Base-by-base conservation (phyloP, 805 yeast genomes). In the Teunomyces atbi region DNA sequence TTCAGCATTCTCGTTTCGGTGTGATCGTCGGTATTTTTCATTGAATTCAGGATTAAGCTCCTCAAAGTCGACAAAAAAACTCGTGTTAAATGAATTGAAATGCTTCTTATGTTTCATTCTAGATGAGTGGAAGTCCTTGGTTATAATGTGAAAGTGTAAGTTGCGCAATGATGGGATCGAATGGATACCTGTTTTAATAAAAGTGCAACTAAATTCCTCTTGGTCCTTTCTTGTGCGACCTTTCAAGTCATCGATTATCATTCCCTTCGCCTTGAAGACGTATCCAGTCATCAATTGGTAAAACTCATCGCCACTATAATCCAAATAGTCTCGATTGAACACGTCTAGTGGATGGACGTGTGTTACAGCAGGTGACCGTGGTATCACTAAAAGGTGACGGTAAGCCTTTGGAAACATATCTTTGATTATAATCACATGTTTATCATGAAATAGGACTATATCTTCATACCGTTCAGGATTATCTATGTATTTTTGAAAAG, bases 81-180 rank as follows among this genome's bases (percentile, higher is more conserved):
- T 54, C 0, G 90, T 79, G 16, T 72, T 82, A 64, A 88, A 88
- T 3, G 90, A 82, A 57, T 83, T 83, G 61, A 80, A 87, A 61
- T 88, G 96, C 45, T 71, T 74, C 48, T 75, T 78, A 53, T 81
- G 69, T 60, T 86, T 87, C 66, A 87, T 46, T 20, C 69, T 56
- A 0, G 65, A 65, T 7, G 86, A 78, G 52, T 69, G 56, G 56
- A 84, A 76, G 61, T 88, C 96, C 41, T 66, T 69, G 0, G 90
- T 81, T 41, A 88, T 71, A 19, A 88, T 79, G 65, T 88, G 96
- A 15, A 88, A 67, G 57, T 88, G 96, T 38, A 87, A 55, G 59
- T 88, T 86, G 33, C 63, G 64, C 74, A 87, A 60, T 0, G 90
- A 83, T 2, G 96, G 96, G 2, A 75, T 74, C 4, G 86, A 63